Evolutionary conservation across 1,139 yeast species (phyloP).

Genomic region (Magnusiomyces starmeri): DNA sequence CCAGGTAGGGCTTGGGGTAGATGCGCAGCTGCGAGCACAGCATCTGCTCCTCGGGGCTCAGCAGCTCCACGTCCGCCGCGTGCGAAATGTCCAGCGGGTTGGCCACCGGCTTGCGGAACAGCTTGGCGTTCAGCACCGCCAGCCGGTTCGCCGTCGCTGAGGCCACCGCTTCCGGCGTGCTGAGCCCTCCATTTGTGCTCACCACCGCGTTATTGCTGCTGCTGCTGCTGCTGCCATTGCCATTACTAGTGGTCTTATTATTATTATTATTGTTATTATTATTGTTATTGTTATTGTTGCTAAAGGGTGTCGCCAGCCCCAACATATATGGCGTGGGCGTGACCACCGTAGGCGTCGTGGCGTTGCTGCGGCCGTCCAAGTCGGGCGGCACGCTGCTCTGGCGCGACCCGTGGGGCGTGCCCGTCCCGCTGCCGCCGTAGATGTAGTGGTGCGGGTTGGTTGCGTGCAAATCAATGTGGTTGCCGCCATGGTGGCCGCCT

Average conservation of each 20-base stretch:
- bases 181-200: slow-evolving; percentile 16
- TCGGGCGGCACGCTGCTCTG: neutral
- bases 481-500: neutral
- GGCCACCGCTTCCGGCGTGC: slow-evolving; percentile 13
- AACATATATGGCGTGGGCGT: slow-evolving; percentile 12
- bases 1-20: slow-evolving; percentile 87
- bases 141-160: slow-evolving; percentile 14
- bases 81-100: slow-evolving; percentile 60
- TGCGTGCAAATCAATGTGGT: slow-evolving; percentile 2
- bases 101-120: slow-evolving; percentile 28
- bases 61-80: slow-evolving; percentile 73
- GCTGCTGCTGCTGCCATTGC: neutral
- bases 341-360: slow-evolving; percentile 8
- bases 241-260: neutral
- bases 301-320: slow-evolving; percentile 8
- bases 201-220: slow-evolving; percentile 1
- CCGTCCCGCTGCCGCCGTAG: slow-evolving; percentile 1
- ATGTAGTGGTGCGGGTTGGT: slow-evolving; percentile 5
- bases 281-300: slow-evolving; percentile 5
- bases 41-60: slow-evolving; percentile 79
- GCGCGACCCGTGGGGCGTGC: neutral
- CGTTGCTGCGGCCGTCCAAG: neutral
- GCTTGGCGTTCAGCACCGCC: slow-evolving; percentile 9
- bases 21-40: slow-evolving; percentile 79
- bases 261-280: too few relatives aligned